Conservation (phyloP, 305 asterid genomes). For the Fraxinus greggii region DNA sequence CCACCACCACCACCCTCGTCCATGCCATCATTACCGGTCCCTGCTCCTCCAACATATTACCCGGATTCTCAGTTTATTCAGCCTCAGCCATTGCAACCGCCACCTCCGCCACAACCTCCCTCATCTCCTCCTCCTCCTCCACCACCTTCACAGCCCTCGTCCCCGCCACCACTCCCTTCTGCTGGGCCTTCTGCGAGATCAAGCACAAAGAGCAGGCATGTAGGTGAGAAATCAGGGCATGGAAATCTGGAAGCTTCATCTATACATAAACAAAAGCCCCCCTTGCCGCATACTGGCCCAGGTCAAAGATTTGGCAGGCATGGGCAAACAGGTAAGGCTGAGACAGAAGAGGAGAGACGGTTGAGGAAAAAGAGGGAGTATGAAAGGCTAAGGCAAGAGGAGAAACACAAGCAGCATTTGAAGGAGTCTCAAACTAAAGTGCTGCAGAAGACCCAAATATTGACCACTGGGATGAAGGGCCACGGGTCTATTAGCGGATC, state of each 20-base stretch:
- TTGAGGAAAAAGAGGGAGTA: slow-evolving; percentile 78
- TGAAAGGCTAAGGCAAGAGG: slow-evolving; percentile 84
- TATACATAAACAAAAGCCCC: slow-evolving; percentile 55
- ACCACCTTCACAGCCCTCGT: slow-evolving; percentile 65
- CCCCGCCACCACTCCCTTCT: slow-evolving; percentile 70
- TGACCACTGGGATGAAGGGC: slow-evolving; percentile 72
- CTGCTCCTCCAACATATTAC: slow-evolving; percentile 41
- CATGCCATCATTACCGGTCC: slow-evolving; percentile 27
- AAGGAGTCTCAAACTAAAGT: slow-evolving; percentile 82
- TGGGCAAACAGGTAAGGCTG: slow-evolving; percentile 51
- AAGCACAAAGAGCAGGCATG: slow-evolving; percentile 45
- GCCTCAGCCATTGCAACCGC: slow-evolving; percentile 57
- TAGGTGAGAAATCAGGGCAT: slow-evolving; percentile 29
- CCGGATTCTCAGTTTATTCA: slow-evolving; percentile 58
- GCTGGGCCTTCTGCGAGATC: slow-evolving; percentile 45
- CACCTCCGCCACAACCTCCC: slow-evolving; percentile 72
- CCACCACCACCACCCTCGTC: slow-evolving; percentile 47
- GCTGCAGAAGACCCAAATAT: slow-evolving; percentile 74
- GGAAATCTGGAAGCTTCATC: slow-evolving; percentile 35
- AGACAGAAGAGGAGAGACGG: slow-evolving; percentile 94
- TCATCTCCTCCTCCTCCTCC: slow-evolving; percentile 70
- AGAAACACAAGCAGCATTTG: slow-evolving; percentile 69
- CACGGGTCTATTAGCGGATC: slow-evolving; percentile 86
- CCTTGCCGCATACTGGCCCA: slow-evolving; percentile 46
- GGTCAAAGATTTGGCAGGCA: slow-evolving; percentile 47